These are phyloP conservation scores for Aspergillus quadrilineatus DNA, from an alignment of 2,329 filamentous ascomycete genomes.

Conservation along the genomic window DNA sequence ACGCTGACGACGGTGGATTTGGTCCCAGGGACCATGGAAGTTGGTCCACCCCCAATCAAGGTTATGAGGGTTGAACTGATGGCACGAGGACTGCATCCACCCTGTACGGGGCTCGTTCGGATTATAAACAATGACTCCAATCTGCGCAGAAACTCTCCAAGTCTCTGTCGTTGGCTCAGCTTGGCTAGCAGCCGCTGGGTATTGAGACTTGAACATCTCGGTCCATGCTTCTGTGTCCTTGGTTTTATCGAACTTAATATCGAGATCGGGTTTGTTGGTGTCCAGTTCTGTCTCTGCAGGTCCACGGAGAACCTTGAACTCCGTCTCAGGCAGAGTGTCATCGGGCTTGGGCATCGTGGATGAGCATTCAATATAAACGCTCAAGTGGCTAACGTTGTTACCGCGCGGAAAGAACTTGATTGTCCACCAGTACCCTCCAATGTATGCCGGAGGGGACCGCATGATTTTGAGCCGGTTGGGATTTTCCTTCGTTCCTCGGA, in stretches of 20 bases:
- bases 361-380: constrained; percentile 63
- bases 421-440: constrained; percentile 63
- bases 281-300: constrained; percentile 37
- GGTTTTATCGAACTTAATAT: constrained; percentile 31
- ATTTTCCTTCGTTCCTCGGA: constrained; percentile 60
- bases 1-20: constrained; percentile 58
- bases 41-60: constrained; percentile 65
- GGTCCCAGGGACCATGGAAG: constrained; percentile 59
- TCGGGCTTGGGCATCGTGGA: constrained; percentile 45
- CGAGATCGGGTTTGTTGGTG: constrained; percentile 29
- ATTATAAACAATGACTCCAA: constrained; percentile 63
- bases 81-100: constrained; percentile 55
- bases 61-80: constrained; percentile 59
- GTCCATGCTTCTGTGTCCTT: constrained; percentile 31
- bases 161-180: constrained; percentile 22
- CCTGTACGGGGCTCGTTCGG: constrained; percentile 61
- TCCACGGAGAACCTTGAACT: constrained; percentile 43
- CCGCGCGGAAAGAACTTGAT: constrained; percentile 65
- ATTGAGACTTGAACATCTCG: constrained; percentile 31
- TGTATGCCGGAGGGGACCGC: constrained; percentile 55
- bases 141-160: constrained; percentile 57
- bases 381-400: constrained; percentile 58
- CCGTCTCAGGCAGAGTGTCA: constrained; percentile 37
- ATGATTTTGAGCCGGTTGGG: constrained; percentile 60
- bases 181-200: constrained; percentile 18